These are phyloP conservation scores for Cercospora zeina DNA, from an alignment of 2,329 filamentous ascomycete genomes.

Conservation along the genomic window DNA sequence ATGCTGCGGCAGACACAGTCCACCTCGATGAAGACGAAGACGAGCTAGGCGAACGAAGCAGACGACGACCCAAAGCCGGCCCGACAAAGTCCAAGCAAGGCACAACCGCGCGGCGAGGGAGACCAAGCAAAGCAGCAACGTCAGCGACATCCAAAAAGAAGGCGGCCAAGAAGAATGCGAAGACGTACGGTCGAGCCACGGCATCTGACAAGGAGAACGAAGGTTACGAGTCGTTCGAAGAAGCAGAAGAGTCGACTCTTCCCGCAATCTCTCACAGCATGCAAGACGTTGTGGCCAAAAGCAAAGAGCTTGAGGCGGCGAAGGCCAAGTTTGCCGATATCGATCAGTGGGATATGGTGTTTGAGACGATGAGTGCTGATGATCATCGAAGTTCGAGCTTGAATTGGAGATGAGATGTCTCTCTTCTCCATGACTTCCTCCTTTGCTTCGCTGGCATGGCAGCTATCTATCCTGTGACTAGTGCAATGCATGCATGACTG, in stretches of 20 bases:
- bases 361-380: constrained; percentile 52
- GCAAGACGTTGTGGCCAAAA: constrained; percentile 36
- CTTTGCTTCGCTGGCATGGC: background rate
- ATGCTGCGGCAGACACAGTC: constrained; percentile 26
- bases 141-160: constrained; percentile 17
- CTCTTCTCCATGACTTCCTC: background rate
- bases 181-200: constrained; percentile 37
- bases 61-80: constrained; percentile 29
- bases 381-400: constrained; percentile 40
- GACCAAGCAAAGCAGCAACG: constrained; percentile 8
- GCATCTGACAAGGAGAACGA: constrained; percentile 50
- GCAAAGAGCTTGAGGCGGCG: constrained; percentile 46
- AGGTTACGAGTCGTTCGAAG: constrained; percentile 30
- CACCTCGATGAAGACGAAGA: constrained; percentile 45
- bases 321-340: constrained; percentile 53
- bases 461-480: background rate
- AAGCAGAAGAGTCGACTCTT: constrained; percentile 32
- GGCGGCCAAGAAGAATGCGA: constrained; percentile 23
- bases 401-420: constrained; percentile 34
- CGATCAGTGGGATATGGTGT: constrained; percentile 54
- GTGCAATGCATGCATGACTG: background rate
- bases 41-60: constrained; percentile 39
- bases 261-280: constrained; percentile 33
- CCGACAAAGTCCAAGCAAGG: constrained; percentile 21
- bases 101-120: constrained; percentile 25